A percentile compares a stretch with the other conserved stretches of the same genome.
These are phyloP conservation scores for Gardenia jasminoides DNA, from an alignment of 257 asterid species.

Conservation along the genomic window DNA sequence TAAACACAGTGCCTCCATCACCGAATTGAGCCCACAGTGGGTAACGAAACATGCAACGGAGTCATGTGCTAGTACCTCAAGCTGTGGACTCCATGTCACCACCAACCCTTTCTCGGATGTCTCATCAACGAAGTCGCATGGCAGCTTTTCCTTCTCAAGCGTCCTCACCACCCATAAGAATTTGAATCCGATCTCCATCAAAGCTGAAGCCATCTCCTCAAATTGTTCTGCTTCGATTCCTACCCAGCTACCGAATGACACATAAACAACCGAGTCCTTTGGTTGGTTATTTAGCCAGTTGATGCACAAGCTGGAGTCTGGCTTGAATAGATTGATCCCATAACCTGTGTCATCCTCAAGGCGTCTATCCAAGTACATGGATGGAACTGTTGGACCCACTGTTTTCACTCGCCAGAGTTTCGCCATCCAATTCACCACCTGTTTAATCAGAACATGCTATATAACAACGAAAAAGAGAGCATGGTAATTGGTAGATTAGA, in stretches of 20 bases:
- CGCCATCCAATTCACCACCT: constrained; percentile 21
- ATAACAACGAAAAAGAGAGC: neutral
- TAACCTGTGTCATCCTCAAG: constrained; percentile 55
- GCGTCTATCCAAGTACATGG: constrained; percentile 48
- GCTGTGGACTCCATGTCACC: constrained; percentile 66
- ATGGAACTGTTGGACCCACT: constrained; percentile 47
- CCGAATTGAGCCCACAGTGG: constrained; percentile 69
- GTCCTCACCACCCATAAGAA: constrained; percentile 61
- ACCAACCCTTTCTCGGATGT: constrained; percentile 35
- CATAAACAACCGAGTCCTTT: constrained; percentile 45
- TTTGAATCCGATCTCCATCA: constrained; percentile 19
- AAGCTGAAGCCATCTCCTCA: constrained; percentile 45
- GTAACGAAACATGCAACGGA: constrained; percentile 57
- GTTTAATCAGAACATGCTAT: neutral
- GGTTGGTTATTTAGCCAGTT: constrained; percentile 54
- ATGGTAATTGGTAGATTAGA: neutral
- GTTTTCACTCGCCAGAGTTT: constrained; percentile 19
- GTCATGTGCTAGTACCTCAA: constrained; percentile 44
- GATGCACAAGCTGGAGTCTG: constrained; percentile 41
- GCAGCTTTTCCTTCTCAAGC: constrained; percentile 42
- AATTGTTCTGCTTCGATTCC: constrained; percentile 38
- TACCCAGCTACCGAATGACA: constrained; percentile 70
- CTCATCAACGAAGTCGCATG: constrained; percentile 20
- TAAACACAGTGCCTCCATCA: constrained; percentile 49
- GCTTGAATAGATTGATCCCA: constrained; percentile 63